Evolutionary conservation across 2,329 filamentous ascomycete genomes (phyloP).

Genomic region (Fusarium sp.): DNA sequence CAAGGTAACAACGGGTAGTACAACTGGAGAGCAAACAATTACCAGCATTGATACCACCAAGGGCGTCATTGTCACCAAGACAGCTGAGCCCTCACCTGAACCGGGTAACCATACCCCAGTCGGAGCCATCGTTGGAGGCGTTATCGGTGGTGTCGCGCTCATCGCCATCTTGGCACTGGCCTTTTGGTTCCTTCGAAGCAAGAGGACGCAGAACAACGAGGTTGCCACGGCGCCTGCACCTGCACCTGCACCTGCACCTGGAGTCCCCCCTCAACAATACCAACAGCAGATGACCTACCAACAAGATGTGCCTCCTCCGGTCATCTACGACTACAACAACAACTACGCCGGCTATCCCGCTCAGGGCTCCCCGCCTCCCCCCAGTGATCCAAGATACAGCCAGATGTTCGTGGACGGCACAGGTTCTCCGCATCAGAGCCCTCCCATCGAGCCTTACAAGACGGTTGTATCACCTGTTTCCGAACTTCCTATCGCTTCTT

Average conservation of each 20-base stretch:
- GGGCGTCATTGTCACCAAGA: background rate
- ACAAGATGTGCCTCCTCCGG: background rate
- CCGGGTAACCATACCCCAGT: background rate
- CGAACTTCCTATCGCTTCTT: background rate
- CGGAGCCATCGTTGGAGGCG: background rate
- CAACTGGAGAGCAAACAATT: background rate
- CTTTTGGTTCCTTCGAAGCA: background rate
- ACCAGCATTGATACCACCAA: background rate
- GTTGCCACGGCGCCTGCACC: background rate
- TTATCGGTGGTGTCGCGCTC: background rate
- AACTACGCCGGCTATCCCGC: background rate
- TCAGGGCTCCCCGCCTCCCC: background rate
- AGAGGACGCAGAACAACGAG: background rate
- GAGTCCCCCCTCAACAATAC: background rate
- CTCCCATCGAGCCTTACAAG: background rate
- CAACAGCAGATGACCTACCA: background rate
- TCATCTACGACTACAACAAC: background rate
- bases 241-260: too few species aligned
- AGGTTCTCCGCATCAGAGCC: background rate
- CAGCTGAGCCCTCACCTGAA: background rate
- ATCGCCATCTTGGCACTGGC: background rate
- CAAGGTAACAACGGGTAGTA: background rate
- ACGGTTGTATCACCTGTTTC: background rate
- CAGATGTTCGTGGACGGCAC: background rate
- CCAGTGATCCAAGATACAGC: background rate